phyloP scores from a whole-genome alignment of 2,329 filamentous ascomycete genomes.

The Trichoderma oligosporum region DNA sequence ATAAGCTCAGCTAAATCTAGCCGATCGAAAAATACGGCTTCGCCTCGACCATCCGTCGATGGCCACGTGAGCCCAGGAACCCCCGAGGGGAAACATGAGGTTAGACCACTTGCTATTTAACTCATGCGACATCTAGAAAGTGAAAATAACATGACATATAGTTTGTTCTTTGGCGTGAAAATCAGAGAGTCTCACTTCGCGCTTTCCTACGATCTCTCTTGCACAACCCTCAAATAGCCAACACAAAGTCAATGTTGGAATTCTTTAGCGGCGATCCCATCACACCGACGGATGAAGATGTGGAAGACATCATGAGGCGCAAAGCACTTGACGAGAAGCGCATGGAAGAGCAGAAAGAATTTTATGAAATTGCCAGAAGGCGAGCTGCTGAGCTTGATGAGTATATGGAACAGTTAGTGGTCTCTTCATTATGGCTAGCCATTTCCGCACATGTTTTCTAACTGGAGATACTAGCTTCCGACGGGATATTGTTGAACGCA shows the following conservation, averaged over 20 bases:
- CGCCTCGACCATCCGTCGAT: conserved; percentile 34
- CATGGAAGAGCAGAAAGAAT: conserved; percentile 86
- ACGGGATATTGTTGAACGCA: conserved; percentile 63
- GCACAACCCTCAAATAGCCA: conserved; percentile 77
- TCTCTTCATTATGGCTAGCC: background rate
- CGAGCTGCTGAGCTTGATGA: conserved; percentile 90
- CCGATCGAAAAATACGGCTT: conserved; percentile 28
- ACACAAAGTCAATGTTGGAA: conserved; percentile 76
- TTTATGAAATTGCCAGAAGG: conserved; percentile 91
- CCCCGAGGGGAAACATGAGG: conserved; percentile 27
- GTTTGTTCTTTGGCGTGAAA: conserved; percentile 74
- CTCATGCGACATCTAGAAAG: background rate
- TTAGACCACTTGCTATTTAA: conserved; percentile 23
- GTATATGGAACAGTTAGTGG: conserved; percentile 85
- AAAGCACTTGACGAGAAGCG: conserved; percentile 83
- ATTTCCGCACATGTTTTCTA: background rate
- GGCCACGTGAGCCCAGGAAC: conserved; percentile 29
- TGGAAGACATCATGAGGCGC: conserved; percentile 72
- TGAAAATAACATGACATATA: conserved; percentile 33
- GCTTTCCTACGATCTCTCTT: conserved; percentile 86
- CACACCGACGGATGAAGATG: conserved; percentile 73
- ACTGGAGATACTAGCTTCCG: conserved; percentile 49
- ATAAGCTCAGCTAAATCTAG: conserved; percentile 32
- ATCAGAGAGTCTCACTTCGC: conserved; percentile 83
- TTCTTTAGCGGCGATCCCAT: conserved; percentile 76